Percentiles rank a stretch among this genome's conserved stretches.
phyloP scores from a whole-genome alignment of 768 basidiomycete genomes.

The Mycena floridula region DNA sequence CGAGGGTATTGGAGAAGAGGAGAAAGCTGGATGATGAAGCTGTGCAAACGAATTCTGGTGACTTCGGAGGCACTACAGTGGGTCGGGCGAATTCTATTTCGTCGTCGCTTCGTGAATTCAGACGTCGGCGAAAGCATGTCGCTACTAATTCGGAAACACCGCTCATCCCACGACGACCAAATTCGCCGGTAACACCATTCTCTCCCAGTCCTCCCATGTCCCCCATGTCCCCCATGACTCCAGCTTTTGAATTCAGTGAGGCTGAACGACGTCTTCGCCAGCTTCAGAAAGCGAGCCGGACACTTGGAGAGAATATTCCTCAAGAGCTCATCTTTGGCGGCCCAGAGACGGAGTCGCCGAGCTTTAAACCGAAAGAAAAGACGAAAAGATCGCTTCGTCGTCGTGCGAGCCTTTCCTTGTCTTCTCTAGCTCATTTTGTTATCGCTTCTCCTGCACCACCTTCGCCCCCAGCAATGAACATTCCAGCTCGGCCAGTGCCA shows the following conservation, averaged over 20 bases:
- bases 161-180: conserved; percentile 1
- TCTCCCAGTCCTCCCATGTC: not conserved
- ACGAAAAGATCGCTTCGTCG: not conserved
- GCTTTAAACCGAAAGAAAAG: not conserved
- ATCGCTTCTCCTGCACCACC: not conserved
- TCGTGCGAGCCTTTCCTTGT: too few relatives aligned
- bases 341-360: not conserved
- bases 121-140: not conserved
- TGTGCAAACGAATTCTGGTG: not conserved
- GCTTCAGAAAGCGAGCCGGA: conserved; percentile 30
- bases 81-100: not conserved
- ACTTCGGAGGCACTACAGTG: not conserved
- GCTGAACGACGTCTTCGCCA: conserved; percentile 1
- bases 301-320: conserved; percentile 38
- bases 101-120: not conserved
- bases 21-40: not conserved
- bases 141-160: not conserved
- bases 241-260: not conserved
- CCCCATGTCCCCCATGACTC: not conserved
- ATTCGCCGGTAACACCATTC: conserved; percentile 4
- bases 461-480: not conserved
- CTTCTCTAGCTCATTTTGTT: not conserved
- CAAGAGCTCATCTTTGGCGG: conserved; percentile 26
- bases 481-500: not conserved
- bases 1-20: not conserved